phyloP scores from a whole-genome alignment of 805 yeast species.

The Wickerhamomyces chambardii region DNA sequence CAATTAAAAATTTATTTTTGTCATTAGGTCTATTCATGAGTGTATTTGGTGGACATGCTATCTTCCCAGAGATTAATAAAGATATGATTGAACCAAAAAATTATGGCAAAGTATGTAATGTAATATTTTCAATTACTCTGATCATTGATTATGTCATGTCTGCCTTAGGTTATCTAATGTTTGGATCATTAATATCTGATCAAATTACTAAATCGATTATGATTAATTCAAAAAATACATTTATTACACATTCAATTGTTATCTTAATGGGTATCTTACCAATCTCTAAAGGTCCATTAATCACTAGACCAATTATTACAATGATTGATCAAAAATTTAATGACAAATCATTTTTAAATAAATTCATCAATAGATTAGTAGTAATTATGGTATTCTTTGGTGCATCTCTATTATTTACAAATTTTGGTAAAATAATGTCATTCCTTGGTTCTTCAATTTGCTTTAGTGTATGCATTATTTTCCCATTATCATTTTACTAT shows the following conservation, averaged over 20 bases:
- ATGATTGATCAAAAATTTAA: slow-evolving; percentile 37
- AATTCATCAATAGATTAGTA: slow-evolving; percentile 9
- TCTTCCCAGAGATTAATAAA: slow-evolving; percentile 66
- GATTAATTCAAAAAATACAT: slow-evolving; percentile 8
- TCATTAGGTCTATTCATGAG: slow-evolving; percentile 62
- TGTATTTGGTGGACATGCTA: slow-evolving; percentile 82
- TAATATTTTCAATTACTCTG: slow-evolving; percentile 51
- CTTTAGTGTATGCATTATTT: slow-evolving; percentile 60
- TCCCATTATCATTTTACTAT: slow-evolving; percentile 60
- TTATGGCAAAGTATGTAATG: slow-evolving; percentile 39
- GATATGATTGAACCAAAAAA: slow-evolving; percentile 70
- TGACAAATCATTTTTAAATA: neutral
- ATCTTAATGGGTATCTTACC: slow-evolving; percentile 61
- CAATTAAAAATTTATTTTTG: slow-evolving; percentile 27
- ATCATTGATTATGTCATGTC: slow-evolving; percentile 55
- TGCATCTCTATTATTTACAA: slow-evolving; percentile 50
- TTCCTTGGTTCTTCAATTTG: slow-evolving; percentile 69
- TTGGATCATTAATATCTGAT: slow-evolving; percentile 58
- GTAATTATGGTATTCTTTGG: slow-evolving; percentile 29
- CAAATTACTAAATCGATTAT: slow-evolving; percentile 74
- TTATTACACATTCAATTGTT: slow-evolving; percentile 1
- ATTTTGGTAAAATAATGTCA: slow-evolving; percentile 69
- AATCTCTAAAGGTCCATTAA: slow-evolving; percentile 68
- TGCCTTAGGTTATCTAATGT: slow-evolving; percentile 67
- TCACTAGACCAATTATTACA: slow-evolving; percentile 62